phyloP scores from a whole-genome alignment of 129 eudicot species.

The Oenanthe sinensis region DNA sequence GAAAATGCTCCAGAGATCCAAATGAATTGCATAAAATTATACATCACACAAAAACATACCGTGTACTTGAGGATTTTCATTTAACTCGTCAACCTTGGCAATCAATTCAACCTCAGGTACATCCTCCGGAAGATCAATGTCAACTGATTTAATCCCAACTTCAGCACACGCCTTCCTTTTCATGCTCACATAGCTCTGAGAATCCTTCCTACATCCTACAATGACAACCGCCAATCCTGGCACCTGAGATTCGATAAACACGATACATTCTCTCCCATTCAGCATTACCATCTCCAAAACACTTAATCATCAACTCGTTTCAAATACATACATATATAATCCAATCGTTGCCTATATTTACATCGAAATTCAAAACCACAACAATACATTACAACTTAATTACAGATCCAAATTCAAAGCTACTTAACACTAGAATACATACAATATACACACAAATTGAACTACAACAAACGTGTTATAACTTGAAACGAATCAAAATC shows the following conservation, averaged over 20 bases:
- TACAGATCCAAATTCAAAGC: background rate
- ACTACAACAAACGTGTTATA: background rate
- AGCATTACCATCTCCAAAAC: background rate
- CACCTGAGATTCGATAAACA: slow-evolving; percentile 32
- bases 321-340: background rate
- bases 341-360: background rate
- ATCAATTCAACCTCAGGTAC: slow-evolving; percentile 74
- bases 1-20: background rate
- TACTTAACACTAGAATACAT: background rate
- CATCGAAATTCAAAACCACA: background rate
- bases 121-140: slow-evolving; percentile 73
- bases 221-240: slow-evolving; percentile 96
- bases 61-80: slow-evolving; percentile 73
- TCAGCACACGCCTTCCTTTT: slow-evolving; percentile 91
- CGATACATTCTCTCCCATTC: too few species aligned
- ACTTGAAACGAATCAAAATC: background rate
- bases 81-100: slow-evolving; percentile 75
- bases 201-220: slow-evolving; percentile 85
- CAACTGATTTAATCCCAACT: slow-evolving; percentile 72
- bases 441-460: background rate
- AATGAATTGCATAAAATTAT: background rate
- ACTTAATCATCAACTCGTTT: too few species aligned
- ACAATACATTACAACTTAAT: background rate
- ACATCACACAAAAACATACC: slow-evolving; percentile 27
- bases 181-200: slow-evolving; percentile 87